Percentiles rank a stretch among this genome's conserved stretches.
These are phyloP conservation scores for Ambrosiella cleistominuta DNA, from an alignment of 2,329 filamentous ascomycete genomes.

Conservation along the genomic window DNA sequence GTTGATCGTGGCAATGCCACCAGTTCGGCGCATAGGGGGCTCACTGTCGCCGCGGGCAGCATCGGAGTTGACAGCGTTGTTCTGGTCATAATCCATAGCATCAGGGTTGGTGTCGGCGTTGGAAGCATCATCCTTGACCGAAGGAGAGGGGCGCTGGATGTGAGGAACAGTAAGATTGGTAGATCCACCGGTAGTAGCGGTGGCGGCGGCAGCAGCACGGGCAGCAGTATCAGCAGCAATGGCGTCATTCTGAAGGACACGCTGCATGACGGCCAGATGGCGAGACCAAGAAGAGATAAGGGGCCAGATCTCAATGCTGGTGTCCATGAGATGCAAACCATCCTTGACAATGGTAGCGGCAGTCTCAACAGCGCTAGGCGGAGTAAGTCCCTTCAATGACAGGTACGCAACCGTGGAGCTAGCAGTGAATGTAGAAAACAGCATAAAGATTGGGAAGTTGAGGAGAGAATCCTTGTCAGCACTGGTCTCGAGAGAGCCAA, in stretches of 20 bases:
- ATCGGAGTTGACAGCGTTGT: slow-evolving; percentile 23
- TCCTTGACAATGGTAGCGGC: slow-evolving; percentile 39
- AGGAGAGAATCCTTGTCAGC: slow-evolving; percentile 39
- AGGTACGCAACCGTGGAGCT: slow-evolving; percentile 44
- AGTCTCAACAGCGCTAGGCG: slow-evolving; percentile 37
- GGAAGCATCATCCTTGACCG: slow-evolving; percentile 38
- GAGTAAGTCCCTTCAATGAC: slow-evolving; percentile 42
- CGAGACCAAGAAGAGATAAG: slow-evolving; percentile 42
- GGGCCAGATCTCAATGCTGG: slow-evolving; percentile 42
- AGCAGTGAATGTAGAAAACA: slow-evolving; percentile 44
- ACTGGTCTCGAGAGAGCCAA: slow-evolving; percentile 37
- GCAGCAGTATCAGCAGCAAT: slow-evolving; percentile 18
- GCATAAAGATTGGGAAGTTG: slow-evolving; percentile 47
- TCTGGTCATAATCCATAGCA: slow-evolving; percentile 39
- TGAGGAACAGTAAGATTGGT: slow-evolving; percentile 15
- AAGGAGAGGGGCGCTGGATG: slow-evolving; percentile 21
- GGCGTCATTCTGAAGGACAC: slow-evolving; percentile 36
- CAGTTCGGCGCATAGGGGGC: slow-evolving; percentile 31
- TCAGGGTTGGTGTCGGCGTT: slow-evolving; percentile 38
- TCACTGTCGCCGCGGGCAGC: slow-evolving; percentile 33
- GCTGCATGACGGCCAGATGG: slow-evolving; percentile 43
- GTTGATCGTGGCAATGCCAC: slow-evolving; percentile 41
- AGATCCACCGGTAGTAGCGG: slow-evolving; percentile 20
- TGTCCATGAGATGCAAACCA: slow-evolving; percentile 39
- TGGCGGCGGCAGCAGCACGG: slow-evolving; percentile 17